Conservation (phyloP, 2,329 filamentous ascomycete species). For the Fusarium piperis region DNA sequence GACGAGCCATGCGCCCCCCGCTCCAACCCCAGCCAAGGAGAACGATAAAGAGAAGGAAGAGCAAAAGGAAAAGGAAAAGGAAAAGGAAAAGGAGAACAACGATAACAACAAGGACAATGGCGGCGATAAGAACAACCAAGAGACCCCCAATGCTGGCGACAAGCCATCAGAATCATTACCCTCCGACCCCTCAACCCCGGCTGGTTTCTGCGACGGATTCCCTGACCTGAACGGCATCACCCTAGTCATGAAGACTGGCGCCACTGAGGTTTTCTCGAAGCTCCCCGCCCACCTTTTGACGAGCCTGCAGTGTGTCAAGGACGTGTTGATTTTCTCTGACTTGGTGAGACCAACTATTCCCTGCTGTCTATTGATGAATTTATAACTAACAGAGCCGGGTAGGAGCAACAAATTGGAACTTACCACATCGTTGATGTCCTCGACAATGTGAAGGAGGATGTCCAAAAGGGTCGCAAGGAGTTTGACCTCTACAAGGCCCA, state of each 20-base stretch:
- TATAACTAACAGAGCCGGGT: conserved; percentile 10
- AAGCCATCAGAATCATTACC: conserved; percentile 3
- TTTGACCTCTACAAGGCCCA: conserved; percentile 59
- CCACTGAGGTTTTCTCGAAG: conserved; percentile 63
- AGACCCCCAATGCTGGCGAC: not conserved
- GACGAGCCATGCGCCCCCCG: not conserved
- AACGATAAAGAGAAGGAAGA: conserved; percentile 4
- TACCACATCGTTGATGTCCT: conserved; percentile 56
- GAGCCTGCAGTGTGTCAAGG: conserved; percentile 61
- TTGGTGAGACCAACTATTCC: conserved; percentile 43
- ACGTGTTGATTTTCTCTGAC: conserved; percentile 68
- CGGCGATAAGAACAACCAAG: not conserved
- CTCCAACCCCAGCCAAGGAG: not conserved
- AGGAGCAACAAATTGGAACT: conserved; percentile 61
- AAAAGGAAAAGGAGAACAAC: not conserved
- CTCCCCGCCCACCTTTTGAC: conserved; percentile 66
- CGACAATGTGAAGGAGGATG: conserved; percentile 49
- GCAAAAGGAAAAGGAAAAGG: not conserved
- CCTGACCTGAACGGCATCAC: conserved; percentile 56
- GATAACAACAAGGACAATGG: not conserved
- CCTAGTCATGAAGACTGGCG: conserved; percentile 68
- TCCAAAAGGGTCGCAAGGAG: conserved; percentile 51
- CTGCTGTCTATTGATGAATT: not conserved
- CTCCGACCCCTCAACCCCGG: conserved; percentile 20
- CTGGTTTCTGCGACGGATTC: conserved; percentile 51